Percentiles rank a stretch among this genome's conserved stretches.
These are phyloP conservation scores for Cercospora nicotianae DNA, from an alignment of 2,329 filamentous ascomycete genomes.

Conservation along the genomic window DNA sequence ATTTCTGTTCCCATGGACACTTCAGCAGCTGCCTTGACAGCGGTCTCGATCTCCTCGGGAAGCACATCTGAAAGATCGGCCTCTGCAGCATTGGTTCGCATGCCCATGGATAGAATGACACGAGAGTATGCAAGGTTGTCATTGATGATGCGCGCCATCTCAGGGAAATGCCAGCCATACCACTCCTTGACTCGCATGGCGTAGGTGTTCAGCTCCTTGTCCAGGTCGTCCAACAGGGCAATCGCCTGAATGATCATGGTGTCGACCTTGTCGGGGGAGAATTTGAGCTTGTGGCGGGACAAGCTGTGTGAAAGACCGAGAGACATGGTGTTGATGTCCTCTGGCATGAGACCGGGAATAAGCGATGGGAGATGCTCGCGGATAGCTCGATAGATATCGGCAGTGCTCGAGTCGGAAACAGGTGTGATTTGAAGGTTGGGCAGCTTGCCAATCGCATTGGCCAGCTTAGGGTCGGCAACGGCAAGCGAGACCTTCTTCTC, in stretches of 20 bases:
- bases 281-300: conserved; percentile 96
- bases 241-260: conserved; percentile 99
- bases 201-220: conserved; percentile 98
- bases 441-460: conserved; percentile 87
- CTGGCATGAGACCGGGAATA: conserved; percentile 80
- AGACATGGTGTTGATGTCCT: conserved; percentile 90
- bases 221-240: conserved; percentile 87
- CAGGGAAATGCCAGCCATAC: conserved; percentile 99
- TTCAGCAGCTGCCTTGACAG: conserved; percentile 91
- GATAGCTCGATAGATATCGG: conserved; percentile 91
- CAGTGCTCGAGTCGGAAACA: conserved; percentile 76
- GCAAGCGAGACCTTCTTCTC: conserved; percentile 96
- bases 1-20: conserved; percentile 99
- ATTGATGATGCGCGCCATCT: conserved; percentile 94
- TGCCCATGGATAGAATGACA: conserved; percentile 84
- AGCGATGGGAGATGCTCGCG: conserved; percentile 86
- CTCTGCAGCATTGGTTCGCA: conserved; percentile 75
- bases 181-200: conserved; percentile 99
- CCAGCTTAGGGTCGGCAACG: conserved; percentile 88
- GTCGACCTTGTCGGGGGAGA: conserved; percentile 97
- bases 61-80: conserved; percentile 84
- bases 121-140: conserved; percentile 94
- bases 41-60: conserved; percentile 88
- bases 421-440: conserved; percentile 82
- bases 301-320: conserved; percentile 96